Conservation (phyloP, 2,329 filamentous ascomycete species). For the Ophiostoma quercus region DNA sequence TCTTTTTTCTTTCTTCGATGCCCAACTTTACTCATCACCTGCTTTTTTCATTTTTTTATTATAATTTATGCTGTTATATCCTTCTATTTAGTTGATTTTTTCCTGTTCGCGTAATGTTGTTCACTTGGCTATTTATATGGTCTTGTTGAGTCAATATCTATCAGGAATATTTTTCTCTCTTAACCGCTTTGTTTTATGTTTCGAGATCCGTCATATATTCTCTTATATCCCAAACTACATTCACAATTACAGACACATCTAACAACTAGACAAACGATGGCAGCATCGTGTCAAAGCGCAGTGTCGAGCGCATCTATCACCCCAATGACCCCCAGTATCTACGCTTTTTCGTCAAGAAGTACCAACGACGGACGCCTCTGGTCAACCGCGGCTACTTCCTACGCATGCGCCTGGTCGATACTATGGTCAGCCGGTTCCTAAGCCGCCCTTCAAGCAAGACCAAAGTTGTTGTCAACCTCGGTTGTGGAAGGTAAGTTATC, state of each 20-base stretch:
- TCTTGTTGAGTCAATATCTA: too few relatives aligned
- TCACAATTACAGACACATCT: neutral
- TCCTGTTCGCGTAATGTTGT: neutral
- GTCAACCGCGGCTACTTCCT: conserved; percentile 90
- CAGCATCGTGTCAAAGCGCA: conserved; percentile 87
- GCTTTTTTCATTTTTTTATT: neutral
- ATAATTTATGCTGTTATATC: neutral
- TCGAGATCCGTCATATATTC: neutral
- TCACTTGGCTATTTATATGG: neutral
- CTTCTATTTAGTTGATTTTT: neutral
- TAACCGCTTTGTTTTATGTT: neutral
- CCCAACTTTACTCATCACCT: neutral
- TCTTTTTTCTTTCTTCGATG: neutral
- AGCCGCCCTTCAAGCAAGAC: conserved; percentile 45
- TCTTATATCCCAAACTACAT: neutral
- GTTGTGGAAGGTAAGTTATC: conserved; percentile 75
- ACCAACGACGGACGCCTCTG: conserved; percentile 74
- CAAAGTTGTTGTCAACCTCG: conserved; percentile 77
- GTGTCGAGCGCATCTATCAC: conserved; percentile 85
- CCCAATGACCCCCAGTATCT: conserved; percentile 75
- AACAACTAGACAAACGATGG: conserved; percentile 72
- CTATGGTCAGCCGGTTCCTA: conserved; percentile 68
- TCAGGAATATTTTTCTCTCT: neutral
- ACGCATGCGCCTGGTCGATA: conserved; percentile 75
- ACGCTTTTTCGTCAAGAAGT: conserved; percentile 79